Evolutionary conservation across 2,329 filamentous ascomycete genomes (phyloP), one percentile per base, ranked within the genome.

Genomic region (Calonectria hongkongensis): DNA sequence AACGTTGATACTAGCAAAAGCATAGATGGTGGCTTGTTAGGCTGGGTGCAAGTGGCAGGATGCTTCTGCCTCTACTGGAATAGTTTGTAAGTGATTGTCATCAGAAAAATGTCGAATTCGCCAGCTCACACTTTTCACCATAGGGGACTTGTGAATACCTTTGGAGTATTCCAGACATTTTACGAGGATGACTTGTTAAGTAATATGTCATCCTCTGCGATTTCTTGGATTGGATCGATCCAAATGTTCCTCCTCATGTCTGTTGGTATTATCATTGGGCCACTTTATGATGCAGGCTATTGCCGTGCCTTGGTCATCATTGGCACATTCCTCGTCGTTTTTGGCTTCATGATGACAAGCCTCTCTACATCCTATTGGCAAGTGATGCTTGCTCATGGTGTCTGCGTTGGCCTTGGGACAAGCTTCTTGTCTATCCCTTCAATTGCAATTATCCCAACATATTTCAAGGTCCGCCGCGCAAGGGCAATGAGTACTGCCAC

Each of bases 181-280:
- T 87, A 87, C 73, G 82, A 85, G 74, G 79, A 80, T 1, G 78
- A 78, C 0, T 79, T 85, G 13, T 81, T 86, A 18, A 71, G 69
- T 10, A 54, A 72, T 16, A 76, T 78, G 21, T 82, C 83, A 1
- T 77, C 85, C 1, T 86, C 84, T 1, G 78, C 81, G 47, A 87
- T 88, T 50, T 86, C 86, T 5, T 87, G 86, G 86, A 86, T 88
- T 69, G 86, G 83, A 36, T 85, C 85, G 18, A 75, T 87, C 12
- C 86, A 88, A 72, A 80, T 80, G 8, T 84, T 84, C 45, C 80
- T 87, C 30, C 77, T 88, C 51, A 81, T 86, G 76, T 79, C 86
- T 41, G 79, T 83, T 18, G 85, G 85, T 30, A 78, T 84, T 43
- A 73, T 87, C 56, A 81, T 83, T 8, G 86, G 87, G 1, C 85